Percentiles rank a stretch among this genome's conserved stretches.
phyloP scores from a whole-genome alignment of 2,329 filamentous ascomycete genomes.

The Xylaria sp. region DNA sequence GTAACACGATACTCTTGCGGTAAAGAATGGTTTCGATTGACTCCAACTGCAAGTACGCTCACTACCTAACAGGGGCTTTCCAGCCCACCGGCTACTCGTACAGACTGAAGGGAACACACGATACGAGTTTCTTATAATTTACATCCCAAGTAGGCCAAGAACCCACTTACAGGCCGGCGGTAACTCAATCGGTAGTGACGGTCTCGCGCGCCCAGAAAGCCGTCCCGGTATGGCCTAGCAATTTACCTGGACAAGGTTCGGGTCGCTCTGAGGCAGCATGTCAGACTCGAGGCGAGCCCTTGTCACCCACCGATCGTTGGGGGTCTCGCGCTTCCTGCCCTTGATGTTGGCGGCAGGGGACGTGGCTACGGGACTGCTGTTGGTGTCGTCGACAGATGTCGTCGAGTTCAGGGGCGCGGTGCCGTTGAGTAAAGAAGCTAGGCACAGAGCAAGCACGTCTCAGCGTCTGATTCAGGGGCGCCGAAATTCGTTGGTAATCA shows the following conservation, averaged over 20 bases:
- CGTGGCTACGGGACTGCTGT: not conserved
- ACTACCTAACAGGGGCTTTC: not conserved
- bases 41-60: not conserved
- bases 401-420: conserved; percentile 23
- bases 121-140: not conserved
- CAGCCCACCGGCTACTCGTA: not conserved
- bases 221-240: not conserved
- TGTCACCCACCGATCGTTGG: conserved; percentile 17
- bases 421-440: conserved; percentile 22
- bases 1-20: too few species aligned
- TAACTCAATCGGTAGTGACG: not conserved
- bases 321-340: not conserved
- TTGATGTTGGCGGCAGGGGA: not conserved
- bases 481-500: not conserved
- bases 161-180: not conserved
- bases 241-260: conserved; percentile 12
- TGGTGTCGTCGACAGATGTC: conserved; percentile 9
- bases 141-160: not conserved
- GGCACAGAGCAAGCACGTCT: not conserved
- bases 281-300: conserved; percentile 18
- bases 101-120: not conserved
- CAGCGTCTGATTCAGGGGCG: not conserved
- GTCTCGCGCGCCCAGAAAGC: not conserved
- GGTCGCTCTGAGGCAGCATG: conserved; percentile 18
- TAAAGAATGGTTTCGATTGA: not conserved